Conservation (phyloP, 257 asterid genomes). For the Apocynum venetum region DNA sequence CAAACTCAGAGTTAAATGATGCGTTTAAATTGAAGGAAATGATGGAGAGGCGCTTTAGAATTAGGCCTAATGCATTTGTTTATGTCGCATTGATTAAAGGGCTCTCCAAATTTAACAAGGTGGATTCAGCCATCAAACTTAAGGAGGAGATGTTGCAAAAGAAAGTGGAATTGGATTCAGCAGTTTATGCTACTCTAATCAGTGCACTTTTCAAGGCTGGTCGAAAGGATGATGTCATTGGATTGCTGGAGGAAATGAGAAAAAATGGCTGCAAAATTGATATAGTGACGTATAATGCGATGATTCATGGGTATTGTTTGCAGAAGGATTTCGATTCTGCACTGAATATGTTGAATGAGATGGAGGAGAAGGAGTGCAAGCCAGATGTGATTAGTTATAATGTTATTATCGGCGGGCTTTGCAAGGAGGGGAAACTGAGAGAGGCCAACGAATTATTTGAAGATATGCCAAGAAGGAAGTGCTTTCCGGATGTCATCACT, state of each 20-base stretch:
- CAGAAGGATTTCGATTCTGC: conserved; percentile 62
- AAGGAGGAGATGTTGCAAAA: conserved; percentile 64
- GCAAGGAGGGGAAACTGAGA: conserved; percentile 41
- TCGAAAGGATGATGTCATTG: conserved; percentile 38
- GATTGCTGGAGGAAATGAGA: conserved; percentile 58
- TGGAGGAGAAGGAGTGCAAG: conserved; percentile 58
- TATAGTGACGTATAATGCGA: conserved; percentile 56
- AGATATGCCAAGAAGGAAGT: conserved; percentile 65
- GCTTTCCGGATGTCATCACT: conserved; percentile 62
- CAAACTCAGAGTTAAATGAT: conserved; percentile 26
- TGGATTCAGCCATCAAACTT: conserved; percentile 41
- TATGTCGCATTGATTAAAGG: conserved; percentile 64
- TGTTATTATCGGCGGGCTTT: conserved; percentile 49
- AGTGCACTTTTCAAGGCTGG: conserved; percentile 54
- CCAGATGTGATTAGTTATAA: conserved; percentile 68
- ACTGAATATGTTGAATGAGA: conserved; percentile 40
- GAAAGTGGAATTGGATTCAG: conserved; percentile 47
- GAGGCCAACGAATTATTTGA: conserved; percentile 68
- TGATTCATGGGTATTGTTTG: conserved; percentile 58
- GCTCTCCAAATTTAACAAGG: conserved; percentile 36
- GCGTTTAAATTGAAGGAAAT: conserved; percentile 51
- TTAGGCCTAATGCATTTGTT: conserved; percentile 47
- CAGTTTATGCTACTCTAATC: conserved; percentile 66
- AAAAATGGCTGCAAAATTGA: conserved; percentile 50
- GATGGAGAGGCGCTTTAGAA: conserved; percentile 51